These are phyloP conservation scores for Geum urbanum DNA, from an alignment of 306 rosid species.

Conservation along the genomic window DNA sequence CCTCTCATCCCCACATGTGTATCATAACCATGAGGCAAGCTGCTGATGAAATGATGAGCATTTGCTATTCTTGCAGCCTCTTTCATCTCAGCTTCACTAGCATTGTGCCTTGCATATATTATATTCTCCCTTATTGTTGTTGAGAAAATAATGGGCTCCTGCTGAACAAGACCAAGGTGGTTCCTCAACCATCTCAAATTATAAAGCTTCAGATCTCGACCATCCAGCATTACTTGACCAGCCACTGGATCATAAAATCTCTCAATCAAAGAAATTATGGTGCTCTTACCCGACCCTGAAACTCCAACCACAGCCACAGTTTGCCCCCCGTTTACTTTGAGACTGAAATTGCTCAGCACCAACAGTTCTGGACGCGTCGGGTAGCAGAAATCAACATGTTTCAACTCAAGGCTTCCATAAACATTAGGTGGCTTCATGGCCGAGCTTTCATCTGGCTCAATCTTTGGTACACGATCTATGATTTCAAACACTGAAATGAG, in stretches of 20 bases:
- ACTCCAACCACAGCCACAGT: conserved; percentile 97
- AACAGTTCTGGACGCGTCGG: conserved; percentile 96
- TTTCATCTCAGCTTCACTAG: conserved; percentile 96
- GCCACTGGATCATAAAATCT: conserved; percentile 98
- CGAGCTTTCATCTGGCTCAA: conserved; percentile 86
- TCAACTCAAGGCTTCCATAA: conserved; percentile 93
- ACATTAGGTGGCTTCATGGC: conserved; percentile 94
- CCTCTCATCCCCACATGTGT: conserved; percentile 99
- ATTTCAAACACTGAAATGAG: conserved; percentile 95
- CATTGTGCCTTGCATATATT: conserved; percentile 96
- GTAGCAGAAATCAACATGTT: conserved; percentile 86
- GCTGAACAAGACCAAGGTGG: conserved; percentile 98
- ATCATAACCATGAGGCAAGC: conserved; percentile 97
- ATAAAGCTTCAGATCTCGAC: conserved; percentile 83
- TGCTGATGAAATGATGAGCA: conserved; percentile 98
- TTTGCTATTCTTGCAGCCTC: conserved; percentile 99
- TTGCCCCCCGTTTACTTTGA: conserved; percentile 92
- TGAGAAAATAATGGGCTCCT: conserved; percentile 96
- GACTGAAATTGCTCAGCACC: conserved; percentile 91
- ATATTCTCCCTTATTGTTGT: conserved; percentile 96
- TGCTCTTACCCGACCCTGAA: conserved; percentile 98
- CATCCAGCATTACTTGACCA: conserved; percentile 90
- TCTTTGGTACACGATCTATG: conserved; percentile 89
- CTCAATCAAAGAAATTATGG: conserved; percentile 91
- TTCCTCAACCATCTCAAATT: conserved; percentile 95